These are phyloP conservation scores for Neonectria ditissima DNA, from an alignment of 2,329 filamentous ascomycete genomes.

Conservation along the genomic window DNA sequence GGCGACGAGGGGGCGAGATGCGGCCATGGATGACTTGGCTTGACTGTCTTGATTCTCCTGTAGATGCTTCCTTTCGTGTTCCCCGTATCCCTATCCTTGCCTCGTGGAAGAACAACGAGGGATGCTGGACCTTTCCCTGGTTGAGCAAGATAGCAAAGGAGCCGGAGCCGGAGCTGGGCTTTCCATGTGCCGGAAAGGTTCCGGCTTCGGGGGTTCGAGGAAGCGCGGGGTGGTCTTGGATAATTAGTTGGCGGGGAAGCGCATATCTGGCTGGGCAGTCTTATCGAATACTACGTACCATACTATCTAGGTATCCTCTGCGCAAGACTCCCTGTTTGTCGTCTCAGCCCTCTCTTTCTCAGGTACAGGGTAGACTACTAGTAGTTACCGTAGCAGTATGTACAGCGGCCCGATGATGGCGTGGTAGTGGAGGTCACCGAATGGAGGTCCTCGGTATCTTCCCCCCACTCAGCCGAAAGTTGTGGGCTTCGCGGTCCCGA, in stretches of 20 bases:
- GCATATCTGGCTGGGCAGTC: too few species aligned
- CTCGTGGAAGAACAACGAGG: not conserved
- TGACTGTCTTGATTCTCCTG: not conserved
- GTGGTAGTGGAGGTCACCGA: constrained; percentile 2
- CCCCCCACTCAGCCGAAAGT: constrained; percentile 22
- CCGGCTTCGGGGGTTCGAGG: constrained; percentile 11
- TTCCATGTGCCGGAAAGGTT: not conserved
- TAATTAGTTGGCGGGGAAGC: not conserved
- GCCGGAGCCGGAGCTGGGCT: not conserved
- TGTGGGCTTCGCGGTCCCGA: constrained; percentile 7
- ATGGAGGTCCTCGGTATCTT: constrained; percentile 11
- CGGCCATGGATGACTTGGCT: constrained; percentile 2
- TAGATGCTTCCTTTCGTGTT: not conserved
- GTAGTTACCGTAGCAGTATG: not conserved
- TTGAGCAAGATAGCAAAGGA: not conserved
- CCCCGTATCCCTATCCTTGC: not conserved
- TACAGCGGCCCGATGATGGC: not conserved
- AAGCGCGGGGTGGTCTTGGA: not conserved
- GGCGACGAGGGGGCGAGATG: constrained; percentile 47
- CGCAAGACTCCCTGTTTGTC: not conserved
- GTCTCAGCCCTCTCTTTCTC: not conserved
- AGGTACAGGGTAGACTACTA: not conserved
- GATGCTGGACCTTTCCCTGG: constrained; percentile 14
- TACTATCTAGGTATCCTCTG: too few species aligned
- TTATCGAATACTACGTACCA: too few species aligned